A percentile compares a stretch with the other conserved stretches of the same genome.
Evolutionary conservation across 805 yeast genomes (phyloP).

Genomic region (Pichia californica): DNA sequence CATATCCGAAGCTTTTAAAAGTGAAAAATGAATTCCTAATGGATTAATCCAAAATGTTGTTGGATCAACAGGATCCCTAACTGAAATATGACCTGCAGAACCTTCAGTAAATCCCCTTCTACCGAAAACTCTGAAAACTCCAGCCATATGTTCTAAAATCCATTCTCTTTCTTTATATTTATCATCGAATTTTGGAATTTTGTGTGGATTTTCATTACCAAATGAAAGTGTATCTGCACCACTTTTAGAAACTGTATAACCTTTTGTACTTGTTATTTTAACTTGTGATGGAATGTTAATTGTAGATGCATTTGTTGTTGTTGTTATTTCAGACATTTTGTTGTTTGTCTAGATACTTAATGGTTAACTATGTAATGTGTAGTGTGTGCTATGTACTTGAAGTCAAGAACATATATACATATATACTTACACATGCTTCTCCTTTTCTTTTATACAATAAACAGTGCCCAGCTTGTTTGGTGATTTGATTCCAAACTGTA

Average conservation of each 20-base stretch:
- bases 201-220: slow-evolving; percentile 46
- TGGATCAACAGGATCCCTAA: slow-evolving; percentile 78
- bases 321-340: not conserved
- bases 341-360: no score
- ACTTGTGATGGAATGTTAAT: slow-evolving; percentile 22
- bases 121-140: slow-evolving; percentile 75
- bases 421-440: no score
- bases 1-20: slow-evolving; percentile 54
- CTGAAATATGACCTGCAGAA: slow-evolving; percentile 77
- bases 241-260: slow-evolving; percentile 35
- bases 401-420: not conserved
- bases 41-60: slow-evolving; percentile 87
- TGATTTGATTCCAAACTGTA: no score
- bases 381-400: not conserved
- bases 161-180: slow-evolving; percentile 44
- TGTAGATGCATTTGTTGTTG: not conserved
- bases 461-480: no score
- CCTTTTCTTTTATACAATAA: no score
- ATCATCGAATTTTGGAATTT: slow-evolving; percentile 46
- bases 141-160: slow-evolving; percentile 72
- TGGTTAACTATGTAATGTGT: no score
- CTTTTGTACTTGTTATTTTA: slow-evolving; percentile 32
- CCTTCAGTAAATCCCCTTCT: slow-evolving; percentile 74
- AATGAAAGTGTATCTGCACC: slow-evolving; percentile 58
- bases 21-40: slow-evolving; percentile 66